Evolutionary conservation across 1,284 basidiomycete genomes (phyloP), one percentile per base, ranked within the genome.

Genomic region (Cystobasidiaceae sp.): DNA sequence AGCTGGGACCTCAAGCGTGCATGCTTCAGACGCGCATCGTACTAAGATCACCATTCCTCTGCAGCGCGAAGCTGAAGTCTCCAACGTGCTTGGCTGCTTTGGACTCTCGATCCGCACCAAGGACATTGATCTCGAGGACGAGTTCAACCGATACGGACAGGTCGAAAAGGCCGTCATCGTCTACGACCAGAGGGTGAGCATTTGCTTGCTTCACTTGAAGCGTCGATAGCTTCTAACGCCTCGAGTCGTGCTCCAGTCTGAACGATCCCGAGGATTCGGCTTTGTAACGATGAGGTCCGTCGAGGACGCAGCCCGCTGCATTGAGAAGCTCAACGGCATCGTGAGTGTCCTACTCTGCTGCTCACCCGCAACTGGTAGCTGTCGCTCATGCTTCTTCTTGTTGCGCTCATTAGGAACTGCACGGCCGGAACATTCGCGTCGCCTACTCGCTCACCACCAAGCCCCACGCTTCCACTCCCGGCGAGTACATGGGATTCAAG

Each of bases 101-200:
- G 96, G 94, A 17, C 81, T 98, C 45, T 93, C 90, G 71, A 94
- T 98, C 68, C 85, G 93, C 66, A 97, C 94, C 2, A 84, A 86
- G 66, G 96, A 98, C 77, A 85, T 88, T 45, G 94, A 97, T 76
- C 81, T 98, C 51, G 90, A 97, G 73, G 88, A 94, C 70, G 93
- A 97, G 77, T 98, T 98, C 73, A 84, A 81, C 72, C 84, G 89
- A 48, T 89, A 86, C 71, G 93, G 93, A 23, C 83, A 86, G 28
- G 93, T 97, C 56, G 90, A 94, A 74, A 97, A 97, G 78, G 92
- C 93, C 37, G 89, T 89, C 56, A 93, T 98, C 71, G 96, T 98
- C n/a, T 97, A 97, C 76, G 94, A 98, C 78, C 93, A 97, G 77
- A 82, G 93, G 74, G 93, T 96, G 75, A 75, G 90, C 76, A n/a